Percentiles rank a stretch among this genome's conserved stretches.
Evolutionary conservation across 352 stramenopile species (phyloP).

Genomic region (Phytopythium oedochilum): DNA sequence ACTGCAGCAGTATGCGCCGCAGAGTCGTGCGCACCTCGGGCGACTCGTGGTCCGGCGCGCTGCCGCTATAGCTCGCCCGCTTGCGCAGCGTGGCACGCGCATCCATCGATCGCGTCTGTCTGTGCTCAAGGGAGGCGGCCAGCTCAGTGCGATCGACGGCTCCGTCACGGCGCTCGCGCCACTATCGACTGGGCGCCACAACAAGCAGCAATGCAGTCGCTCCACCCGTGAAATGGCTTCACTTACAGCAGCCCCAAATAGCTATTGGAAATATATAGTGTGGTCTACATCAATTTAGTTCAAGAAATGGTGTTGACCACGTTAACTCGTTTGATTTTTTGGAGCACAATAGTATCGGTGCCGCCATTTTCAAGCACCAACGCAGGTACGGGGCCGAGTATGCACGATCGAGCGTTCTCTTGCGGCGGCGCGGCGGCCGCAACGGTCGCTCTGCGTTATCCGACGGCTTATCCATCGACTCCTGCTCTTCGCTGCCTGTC

Average conservation of each 20-base stretch:
- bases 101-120: background rate
- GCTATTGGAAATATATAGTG: background rate
- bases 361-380: background rate
- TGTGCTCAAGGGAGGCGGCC: no score
- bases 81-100: slow-evolving; percentile 12
- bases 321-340: background rate
- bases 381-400: background rate
- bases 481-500: background rate
- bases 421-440: background rate
- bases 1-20: slow-evolving; percentile 37
- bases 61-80: slow-evolving; percentile 12
- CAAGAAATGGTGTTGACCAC: background rate
- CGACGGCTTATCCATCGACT: background rate
- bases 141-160: no score
- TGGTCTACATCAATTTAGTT: background rate
- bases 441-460: accelerated
- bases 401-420: no score
- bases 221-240: background rate
- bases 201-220: no score
- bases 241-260: background rate
- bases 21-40: slow-evolving; percentile 36
- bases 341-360: no score
- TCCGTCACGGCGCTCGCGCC: no score
- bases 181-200: no score
- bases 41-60: slow-evolving; percentile 24